A percentile compares a stretch with the other conserved stretches of the same genome.
Evolutionary conservation across 2,329 filamentous ascomycete genomes (phyloP).

Genomic region (Fusarium verrucosum): DNA sequence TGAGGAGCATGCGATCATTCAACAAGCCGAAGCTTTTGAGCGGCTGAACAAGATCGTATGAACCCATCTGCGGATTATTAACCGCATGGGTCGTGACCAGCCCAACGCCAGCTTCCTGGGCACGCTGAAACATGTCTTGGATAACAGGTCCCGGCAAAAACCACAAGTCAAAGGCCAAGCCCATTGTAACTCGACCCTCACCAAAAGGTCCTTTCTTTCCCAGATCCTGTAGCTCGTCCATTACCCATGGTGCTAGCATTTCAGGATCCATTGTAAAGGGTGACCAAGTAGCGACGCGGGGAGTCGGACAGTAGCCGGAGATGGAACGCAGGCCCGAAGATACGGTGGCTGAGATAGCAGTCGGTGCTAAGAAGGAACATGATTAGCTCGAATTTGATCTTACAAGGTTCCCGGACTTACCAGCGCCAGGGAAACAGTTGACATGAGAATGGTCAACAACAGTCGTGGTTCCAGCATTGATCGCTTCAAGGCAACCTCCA

Average conservation of each 20-base stretch:
- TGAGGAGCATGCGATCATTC: slow-evolving; percentile 1
- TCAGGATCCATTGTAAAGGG: background rate
- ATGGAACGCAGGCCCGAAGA: slow-evolving; percentile 11
- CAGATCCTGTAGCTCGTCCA: background rate
- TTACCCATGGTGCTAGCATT: background rate
- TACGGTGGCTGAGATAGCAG: slow-evolving; percentile 3
- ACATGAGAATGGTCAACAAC: slow-evolving; percentile 24
- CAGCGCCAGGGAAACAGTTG: background rate
- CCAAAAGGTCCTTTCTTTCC: background rate
- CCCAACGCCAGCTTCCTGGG: background rate
- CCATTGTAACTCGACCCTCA: background rate
- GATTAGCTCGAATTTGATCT: background rate
- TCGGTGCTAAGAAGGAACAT: background rate
- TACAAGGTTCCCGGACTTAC: background rate
- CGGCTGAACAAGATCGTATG: slow-evolving; percentile 2
- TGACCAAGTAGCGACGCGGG: slow-evolving; percentile 3
- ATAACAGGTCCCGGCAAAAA: slow-evolving; percentile 1
- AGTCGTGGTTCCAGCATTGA: slow-evolving; percentile 27
- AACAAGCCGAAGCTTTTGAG: background rate
- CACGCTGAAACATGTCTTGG: background rate
- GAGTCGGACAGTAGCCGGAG: slow-evolving; percentile 15
- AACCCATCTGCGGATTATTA: background rate
- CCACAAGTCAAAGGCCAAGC: slow-evolving; percentile 18
- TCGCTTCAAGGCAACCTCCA: slow-evolving; percentile 17
- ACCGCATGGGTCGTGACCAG: slow-evolving; percentile 7